Evolutionary conservation across 2,329 filamentous ascomycete genomes (phyloP), one percentile per base, ranked within the genome.

Genomic region (Bipolaris victoriae): DNA sequence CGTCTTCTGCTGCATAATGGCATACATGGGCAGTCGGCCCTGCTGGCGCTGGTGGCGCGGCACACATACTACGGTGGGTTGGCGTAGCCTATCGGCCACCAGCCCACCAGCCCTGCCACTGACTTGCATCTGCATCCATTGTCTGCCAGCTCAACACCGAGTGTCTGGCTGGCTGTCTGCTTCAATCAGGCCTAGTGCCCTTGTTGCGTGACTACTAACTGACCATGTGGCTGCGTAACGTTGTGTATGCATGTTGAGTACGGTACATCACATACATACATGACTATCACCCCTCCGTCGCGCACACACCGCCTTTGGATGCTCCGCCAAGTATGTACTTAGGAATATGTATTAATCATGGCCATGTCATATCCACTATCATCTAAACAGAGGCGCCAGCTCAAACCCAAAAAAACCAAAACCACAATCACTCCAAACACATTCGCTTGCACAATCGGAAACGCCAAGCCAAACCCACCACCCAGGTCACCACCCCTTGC

Each of bases 11-110:
- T 16, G n/a, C 35, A 16, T 39, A 39, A 31, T 31, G 29, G 29
- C 24, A 37, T 41, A 47, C 52, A 62, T 45, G 51, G 36, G 37
- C 52, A 44, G 53, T 58, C 58, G 58, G 55, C 50, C 58, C 55
- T 58, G 50, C 46, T 51, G 33, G 13, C 26, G 49, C 44, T 52
- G 47, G 43, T 24, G 45, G 37, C 53, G 49, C 57, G 45, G 22
- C 53, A 31, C 29, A 31, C 10, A 31, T 31, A 31, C 29, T 31
- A 31, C 29, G 29, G 29, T 31, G 29, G 29, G 29, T 13, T 31
- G 29, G 29, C 26, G 26, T 22, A 51, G 60, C 62, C 62, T 65
- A 65, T 63, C 62, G 63, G 39, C 22, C 22, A 24, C 22, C 24
- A 26, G 24, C 26, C 35, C 60, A 45, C 18, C 56, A 56, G 52